These are phyloP conservation scores for Tolypocladium nubicola DNA, from an alignment of 2,329 filamentous ascomycete species.

Conservation along the genomic window DNA sequence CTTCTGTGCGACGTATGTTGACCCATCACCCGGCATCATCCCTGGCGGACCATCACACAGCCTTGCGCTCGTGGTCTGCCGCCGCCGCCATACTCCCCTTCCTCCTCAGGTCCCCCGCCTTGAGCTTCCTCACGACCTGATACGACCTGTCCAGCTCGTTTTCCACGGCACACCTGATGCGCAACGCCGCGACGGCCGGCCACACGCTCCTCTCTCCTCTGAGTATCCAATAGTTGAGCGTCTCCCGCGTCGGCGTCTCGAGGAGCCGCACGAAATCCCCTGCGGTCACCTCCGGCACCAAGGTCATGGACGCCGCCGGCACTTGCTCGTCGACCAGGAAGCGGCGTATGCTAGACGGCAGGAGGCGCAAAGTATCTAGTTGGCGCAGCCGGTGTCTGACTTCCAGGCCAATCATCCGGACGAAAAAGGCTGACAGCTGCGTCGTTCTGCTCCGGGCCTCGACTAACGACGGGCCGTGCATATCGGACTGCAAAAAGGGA, in stretches of 20 bases:
- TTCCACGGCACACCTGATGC: conserved; percentile 75
- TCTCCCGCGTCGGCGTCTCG: conserved; percentile 69
- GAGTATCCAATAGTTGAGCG: conserved; percentile 74
- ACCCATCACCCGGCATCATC: neutral
- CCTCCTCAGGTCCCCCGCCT: conserved; percentile 38
- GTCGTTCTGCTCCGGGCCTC: conserved; percentile 48
- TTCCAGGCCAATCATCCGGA: conserved; percentile 64
- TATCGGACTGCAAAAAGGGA: conserved; percentile 71
- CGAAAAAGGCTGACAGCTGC: conserved; percentile 46
- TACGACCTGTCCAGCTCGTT: conserved; percentile 81
- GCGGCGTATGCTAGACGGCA: conserved; percentile 59
- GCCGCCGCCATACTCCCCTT: conserved; percentile 29
- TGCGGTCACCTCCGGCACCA: conserved; percentile 69
- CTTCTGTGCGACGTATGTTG: neutral
- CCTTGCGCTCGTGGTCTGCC: conserved; percentile 7
- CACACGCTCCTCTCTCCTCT: conserved; percentile 82
- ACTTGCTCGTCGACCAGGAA: conserved; percentile 78
- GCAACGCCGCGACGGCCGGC: conserved; percentile 76
- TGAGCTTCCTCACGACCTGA: conserved; percentile 60
- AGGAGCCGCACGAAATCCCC: conserved; percentile 68
- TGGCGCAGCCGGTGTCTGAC: conserved; percentile 72
- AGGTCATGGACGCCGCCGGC: conserved; percentile 65
- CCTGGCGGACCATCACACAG: neutral
- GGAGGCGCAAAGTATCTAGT: conserved; percentile 63
- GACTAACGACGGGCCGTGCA: conserved; percentile 61